These are phyloP conservation scores for Coniochaeta sp. DNA, from an alignment of 2,329 filamentous ascomycete genomes.

Conservation along the genomic window DNA sequence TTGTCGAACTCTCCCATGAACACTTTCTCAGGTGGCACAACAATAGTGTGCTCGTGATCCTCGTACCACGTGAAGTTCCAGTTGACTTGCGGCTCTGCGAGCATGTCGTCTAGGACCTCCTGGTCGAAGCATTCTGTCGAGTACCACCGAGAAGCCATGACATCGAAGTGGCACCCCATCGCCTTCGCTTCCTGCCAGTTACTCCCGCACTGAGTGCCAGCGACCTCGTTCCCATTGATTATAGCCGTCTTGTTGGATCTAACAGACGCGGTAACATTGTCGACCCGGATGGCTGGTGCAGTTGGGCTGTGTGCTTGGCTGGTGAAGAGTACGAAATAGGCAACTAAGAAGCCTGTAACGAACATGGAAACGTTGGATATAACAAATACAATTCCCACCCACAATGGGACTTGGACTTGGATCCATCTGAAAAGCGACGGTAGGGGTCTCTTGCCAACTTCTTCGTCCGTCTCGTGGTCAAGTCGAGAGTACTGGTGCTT, in stretches of 20 bases:
- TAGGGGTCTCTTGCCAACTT: no score
- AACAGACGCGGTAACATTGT: no score
- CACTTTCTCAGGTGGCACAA: not conserved
- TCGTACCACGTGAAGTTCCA: slow-evolving; percentile 1
- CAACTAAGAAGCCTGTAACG: no score
- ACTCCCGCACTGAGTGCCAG: slow-evolving; percentile 1
- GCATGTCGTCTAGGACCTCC: slow-evolving; percentile 1
- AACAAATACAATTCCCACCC: no score
- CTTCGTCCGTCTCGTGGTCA: no score
- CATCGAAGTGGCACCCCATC: slow-evolving; percentile 2
- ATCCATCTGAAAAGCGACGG: no score
- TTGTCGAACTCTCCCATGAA: not conserved
- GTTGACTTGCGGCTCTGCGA: slow-evolving; percentile 1
- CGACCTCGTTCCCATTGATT: not conserved
- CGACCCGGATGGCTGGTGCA: no score
- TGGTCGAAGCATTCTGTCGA: not conserved
- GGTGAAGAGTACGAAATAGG: no score
- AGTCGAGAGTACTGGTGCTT: no score
- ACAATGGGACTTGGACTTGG: no score
- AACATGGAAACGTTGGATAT: no score
- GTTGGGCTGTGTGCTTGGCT: no score
- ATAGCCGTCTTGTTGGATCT: not conserved
- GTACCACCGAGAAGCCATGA: slow-evolving; percentile 3
- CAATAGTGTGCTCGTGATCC: not conserved
- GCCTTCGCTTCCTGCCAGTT: slow-evolving; percentile 1